Base-by-base conservation (phyloP, 2,329 filamentous ascomycete genomes). In the Xylariaceae sp. region DNA sequence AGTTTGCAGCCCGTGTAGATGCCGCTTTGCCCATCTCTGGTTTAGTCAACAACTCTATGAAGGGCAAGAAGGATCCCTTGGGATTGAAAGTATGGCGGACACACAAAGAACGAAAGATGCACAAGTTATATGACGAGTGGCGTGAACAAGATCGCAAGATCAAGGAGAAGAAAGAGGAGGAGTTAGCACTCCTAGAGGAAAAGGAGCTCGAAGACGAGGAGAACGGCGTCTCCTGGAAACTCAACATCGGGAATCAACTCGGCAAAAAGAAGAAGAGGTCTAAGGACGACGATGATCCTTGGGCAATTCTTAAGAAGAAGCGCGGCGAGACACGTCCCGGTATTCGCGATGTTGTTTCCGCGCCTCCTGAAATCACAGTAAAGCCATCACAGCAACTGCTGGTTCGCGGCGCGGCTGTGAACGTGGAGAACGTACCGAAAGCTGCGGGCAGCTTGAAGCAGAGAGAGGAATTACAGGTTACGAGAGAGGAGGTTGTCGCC, bases 1-100 rank as follows among this genome's bases (percentile, higher is more conserved):
- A 95, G 55, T 99, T 95, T 71, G 79, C 86, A 6, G 84, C 87
- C 9, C 86, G 92, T 35, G 94, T 99, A 5, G 88, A 97, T 71
- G 88, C 90, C 53, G 86, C 90, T 0, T 79, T 97, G 5, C 93
- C 93, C 0, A 76, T 99, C 0, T 78, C 85, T 6, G 87, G 87
- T 0, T 79, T 97, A 7, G 79, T 84, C 58, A 85, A 80, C 64
- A 88, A 87, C 68, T 82, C 80, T 0, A 74, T 80, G 7, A 85
- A 80, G 65, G 77, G 80, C 47, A 85, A 83, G 55, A 87, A 84
- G 64, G 86, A 88, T 61, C 81, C 85, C 5, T 74, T 83, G 39
- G 85, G 88, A 0, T 69, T 88, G 7, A 88, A 90, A 70, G 81
- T 86, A 15, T 82, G 84, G 63, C 81, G 84, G 55, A 97, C 92